Evolutionary conservation across 768 basidiomycete species (phyloP), one percentile per base, ranked within the genome.

Genomic region (Exidia glandulosa): DNA sequence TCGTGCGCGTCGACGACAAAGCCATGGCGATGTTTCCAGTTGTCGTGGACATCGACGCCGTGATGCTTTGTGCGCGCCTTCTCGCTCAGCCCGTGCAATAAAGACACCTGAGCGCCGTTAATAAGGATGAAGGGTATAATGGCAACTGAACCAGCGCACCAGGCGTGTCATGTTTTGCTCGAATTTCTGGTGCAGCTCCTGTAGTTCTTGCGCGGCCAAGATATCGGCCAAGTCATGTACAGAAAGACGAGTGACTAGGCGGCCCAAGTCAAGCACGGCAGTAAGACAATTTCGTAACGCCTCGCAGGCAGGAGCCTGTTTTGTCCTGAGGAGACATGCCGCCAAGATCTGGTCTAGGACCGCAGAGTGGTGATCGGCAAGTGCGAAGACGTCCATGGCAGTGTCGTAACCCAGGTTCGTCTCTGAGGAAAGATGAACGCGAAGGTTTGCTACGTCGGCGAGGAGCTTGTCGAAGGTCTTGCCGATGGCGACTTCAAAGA

Each of bases 401-500:
- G 87, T 87, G 27, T 62, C 68, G 27, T 48, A 41, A 33, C 60
- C 61, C 7, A 60, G 48, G 29, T 67, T 65, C 5, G 31, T 32
- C 7, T 48, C 57, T 59, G 4, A 16, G 14, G 32, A 33, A 29
- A 29, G 19, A 29, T 32, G 63, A 63, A 37, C 19, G n/a, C 41
- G 58, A 4, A 59, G 67, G 59, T 68, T 65, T 34, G 68, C 68
- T 33, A 78, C 66, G 6, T 72, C 74, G 10, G 70, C 70, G 36
- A 89, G 69, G 73, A 94, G 91, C 1, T 79, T 76, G 61, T 85
- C 82, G 63, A 90, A 88, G 66, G 88, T 86, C 31, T 82, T 82
- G 13, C 84, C 80, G 60, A 95, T 90, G 2, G 84, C 92, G n/a
- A 81, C 82, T 69, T 92, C 89, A 59, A 86, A 85, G 25, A 91